These are phyloP conservation scores for Symbiodinium natans DNA, from an alignment of 73 alveolate species.

Conservation along the genomic window DNA sequence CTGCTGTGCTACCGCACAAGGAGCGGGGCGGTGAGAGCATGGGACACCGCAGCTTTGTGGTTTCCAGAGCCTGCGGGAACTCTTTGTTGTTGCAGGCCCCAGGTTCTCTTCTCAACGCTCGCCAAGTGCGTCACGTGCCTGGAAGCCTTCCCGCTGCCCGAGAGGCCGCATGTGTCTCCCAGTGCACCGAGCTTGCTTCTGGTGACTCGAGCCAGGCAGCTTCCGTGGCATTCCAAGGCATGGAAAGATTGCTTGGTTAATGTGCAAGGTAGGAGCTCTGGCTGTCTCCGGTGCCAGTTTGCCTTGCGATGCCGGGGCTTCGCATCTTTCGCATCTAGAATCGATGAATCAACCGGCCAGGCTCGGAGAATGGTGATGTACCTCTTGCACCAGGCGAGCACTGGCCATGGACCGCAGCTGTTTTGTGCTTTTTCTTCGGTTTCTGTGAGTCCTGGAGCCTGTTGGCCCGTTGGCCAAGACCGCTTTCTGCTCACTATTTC, in stretches of 20 bases:
- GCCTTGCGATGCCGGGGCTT: no score
- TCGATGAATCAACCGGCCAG: no score
- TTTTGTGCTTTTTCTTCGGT: no score
- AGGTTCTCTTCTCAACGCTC: conserved; percentile 19
- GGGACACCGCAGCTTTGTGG: neutral
- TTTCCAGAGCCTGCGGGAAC: neutral
- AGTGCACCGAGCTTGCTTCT: neutral
- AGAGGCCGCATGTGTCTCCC: neutral
- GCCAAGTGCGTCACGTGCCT: conserved; percentile 63
- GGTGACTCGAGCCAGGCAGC: neutral
- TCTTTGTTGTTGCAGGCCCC: conserved; percentile 20
- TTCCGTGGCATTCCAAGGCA: conserved; percentile 78
- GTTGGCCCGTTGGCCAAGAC: no score
- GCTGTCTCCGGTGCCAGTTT: no score
- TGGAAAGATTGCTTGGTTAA: no score
- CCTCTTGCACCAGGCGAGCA: conserved; percentile 48
- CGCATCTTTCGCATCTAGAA: no score
- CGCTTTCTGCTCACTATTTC: no score
- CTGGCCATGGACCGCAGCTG: no score
- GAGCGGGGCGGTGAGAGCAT: neutral
- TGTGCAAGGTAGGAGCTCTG: no score
- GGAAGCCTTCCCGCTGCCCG: conserved; percentile 40
- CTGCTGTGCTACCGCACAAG: conserved; percentile 73
- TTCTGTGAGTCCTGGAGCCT: no score
- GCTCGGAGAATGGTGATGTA: conserved; percentile 68